Base-by-base conservation (phyloP, 805 yeast species). In the Wickerhamomyces strasburgensis region DNA sequence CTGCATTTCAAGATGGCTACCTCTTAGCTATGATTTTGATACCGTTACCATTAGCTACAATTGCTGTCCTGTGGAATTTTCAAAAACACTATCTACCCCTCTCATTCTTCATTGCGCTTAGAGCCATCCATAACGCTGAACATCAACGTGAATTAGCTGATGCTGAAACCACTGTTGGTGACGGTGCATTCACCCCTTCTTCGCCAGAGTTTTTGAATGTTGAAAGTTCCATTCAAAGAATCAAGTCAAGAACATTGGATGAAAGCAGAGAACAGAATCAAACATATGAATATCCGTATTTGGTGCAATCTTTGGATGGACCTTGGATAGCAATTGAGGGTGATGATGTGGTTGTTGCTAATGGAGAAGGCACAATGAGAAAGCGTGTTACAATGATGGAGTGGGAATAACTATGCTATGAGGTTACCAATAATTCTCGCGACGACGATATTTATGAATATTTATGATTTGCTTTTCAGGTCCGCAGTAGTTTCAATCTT, bases 71-170 rank as follows among this genome's bases (percentile, higher is more conserved):
- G 54, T 86, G 86, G 79, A 82, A 82, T 54, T 90, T 88, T 56
- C 85, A 93, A 54, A 77, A 75, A 43, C 79, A 81, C 50, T 84
- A 85, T 50, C 67, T 80, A 31, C 98, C 97, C 0, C 64, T 93
- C 38, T 78, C 88, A 2, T 73, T 76, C 40, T 90, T 84, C 58
- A 89, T 90, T 50, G 96, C 98, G 0, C 66, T 90, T 40, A 73
- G 95, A 42, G 84, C 97, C 0, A 79, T 87, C 23, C 72, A 78
- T 29, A 48, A 45, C 23, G 69, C 70, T 34, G 62, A 66, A 38
- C 70, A 68, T 32, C 51, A 58, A 14, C 70, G 68, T 32, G 52
- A 58, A 14, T 54, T 47, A 27, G 47, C 34, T 6, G 51, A 48
- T 29, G 16, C 38, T 9, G 57, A 48, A 30, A 39, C 33, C 2